A percentile compares a stretch with the other conserved stretches of the same genome.
These are phyloP conservation scores for Artemisia annua DNA, from an alignment of 129 eudicot genomes.

Conservation along the genomic window DNA sequence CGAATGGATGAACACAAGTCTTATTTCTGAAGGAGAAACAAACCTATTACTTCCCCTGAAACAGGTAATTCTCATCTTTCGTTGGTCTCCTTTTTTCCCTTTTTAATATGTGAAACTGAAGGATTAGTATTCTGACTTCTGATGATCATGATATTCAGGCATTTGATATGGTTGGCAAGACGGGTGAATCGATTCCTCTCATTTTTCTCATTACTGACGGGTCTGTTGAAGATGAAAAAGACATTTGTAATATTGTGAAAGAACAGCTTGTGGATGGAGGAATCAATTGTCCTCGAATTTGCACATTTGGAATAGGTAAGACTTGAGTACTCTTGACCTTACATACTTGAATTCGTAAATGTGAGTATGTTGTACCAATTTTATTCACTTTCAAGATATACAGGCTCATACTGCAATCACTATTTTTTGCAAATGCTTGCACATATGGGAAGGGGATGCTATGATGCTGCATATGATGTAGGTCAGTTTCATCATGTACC, in stretches of 20 bases:
- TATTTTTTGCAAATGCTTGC: constrained; percentile 90
- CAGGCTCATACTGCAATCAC: constrained; percentile 95
- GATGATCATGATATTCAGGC: constrained; percentile 52
- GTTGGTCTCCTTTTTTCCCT: not conserved
- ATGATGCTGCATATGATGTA: constrained; percentile 76
- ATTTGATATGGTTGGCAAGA: constrained; percentile 56
- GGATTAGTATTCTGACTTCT: not conserved
- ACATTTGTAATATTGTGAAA: constrained; percentile 61
- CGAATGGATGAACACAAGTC: constrained; percentile 59
- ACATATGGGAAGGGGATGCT: constrained; percentile 80
- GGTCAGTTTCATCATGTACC: constrained; percentile 48
- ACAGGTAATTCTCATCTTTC: constrained; percentile 43
- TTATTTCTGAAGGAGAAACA: constrained; percentile 68
- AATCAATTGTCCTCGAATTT: constrained; percentile 54
- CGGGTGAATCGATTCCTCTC: constrained; percentile 48
- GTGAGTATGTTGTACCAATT: not conserved
- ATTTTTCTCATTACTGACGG: constrained; percentile 89
- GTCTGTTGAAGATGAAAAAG: constrained; percentile 80
- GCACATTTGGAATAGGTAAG: constrained; percentile 91
- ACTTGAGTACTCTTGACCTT: not conserved
- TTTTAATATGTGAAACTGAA: not conserved
- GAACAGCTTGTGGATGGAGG: constrained; percentile 46
- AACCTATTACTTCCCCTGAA: constrained; percentile 64
- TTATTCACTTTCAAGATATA: constrained; percentile 2
- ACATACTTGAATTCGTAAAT: not conserved